Evolutionary conservation across 192 early-diverging fungal genomes (phyloP).

Genomic region (Jimgerdemannia flammicorona): DNA sequence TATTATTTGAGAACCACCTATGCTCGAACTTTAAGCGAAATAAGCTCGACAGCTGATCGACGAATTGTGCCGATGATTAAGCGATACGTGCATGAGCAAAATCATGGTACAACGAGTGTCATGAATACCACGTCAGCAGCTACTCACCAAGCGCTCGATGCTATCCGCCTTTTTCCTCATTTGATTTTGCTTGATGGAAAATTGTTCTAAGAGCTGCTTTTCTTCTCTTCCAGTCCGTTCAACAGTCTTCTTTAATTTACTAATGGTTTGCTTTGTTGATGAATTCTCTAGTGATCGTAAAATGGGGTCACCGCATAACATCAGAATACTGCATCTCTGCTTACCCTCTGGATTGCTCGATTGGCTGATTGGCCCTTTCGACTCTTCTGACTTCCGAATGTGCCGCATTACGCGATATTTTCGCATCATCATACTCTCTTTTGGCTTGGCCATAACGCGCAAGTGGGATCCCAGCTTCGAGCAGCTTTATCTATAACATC

Average conservation of each 20-base stretch:
- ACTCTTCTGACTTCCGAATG: constrained; percentile 34
- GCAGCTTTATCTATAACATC: constrained; percentile 42
- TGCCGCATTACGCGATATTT: constrained; percentile 31
- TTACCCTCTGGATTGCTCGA: constrained; percentile 28
- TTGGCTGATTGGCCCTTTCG: constrained; percentile 34
- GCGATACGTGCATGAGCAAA: too few relatives aligned
- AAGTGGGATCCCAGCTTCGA: constrained; percentile 59
- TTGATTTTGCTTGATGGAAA: constrained; percentile 11
- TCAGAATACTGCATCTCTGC: not conserved
- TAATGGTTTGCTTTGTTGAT: not conserved
- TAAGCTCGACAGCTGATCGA: not conserved
- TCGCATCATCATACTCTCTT: constrained; percentile 46
- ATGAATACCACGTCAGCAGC: not conserved
- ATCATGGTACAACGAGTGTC: too few relatives aligned
- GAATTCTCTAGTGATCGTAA: too few relatives aligned
- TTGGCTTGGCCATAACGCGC: constrained; percentile 59
- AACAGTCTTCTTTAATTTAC: not conserved
- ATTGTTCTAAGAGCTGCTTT: constrained; percentile 11
- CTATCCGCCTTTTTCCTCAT: constrained; percentile 18
- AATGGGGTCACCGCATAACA: too few relatives aligned
- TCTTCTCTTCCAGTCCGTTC: constrained; percentile 11
- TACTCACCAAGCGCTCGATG: constrained; percentile 30
- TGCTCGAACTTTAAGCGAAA: too few relatives aligned
- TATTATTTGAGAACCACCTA: too few relatives aligned
- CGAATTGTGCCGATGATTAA: too few relatives aligned